phyloP scores from a whole-genome alignment of 2,329 filamentous ascomycete genomes.

The Ophiocordyceps unilateralis region DNA sequence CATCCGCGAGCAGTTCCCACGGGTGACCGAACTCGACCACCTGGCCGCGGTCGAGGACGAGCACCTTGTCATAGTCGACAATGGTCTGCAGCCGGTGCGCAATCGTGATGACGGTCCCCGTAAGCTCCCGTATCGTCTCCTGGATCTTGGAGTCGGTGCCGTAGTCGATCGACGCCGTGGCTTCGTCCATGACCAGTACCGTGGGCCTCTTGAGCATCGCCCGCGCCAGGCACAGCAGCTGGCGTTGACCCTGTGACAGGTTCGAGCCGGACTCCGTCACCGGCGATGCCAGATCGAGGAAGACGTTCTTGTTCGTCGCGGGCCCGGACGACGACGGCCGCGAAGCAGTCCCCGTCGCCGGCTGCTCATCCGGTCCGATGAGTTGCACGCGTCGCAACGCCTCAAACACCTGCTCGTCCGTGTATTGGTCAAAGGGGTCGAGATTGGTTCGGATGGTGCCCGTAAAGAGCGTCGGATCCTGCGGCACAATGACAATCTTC shows the following conservation, averaged over 20 bases:
- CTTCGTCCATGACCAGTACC: conserved; percentile 98
- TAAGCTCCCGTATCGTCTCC: conserved; percentile 84
- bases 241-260: conserved; percentile 86
- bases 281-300: conserved; percentile 67
- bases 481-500: conserved; percentile 91
- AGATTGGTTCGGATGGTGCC: conserved; percentile 85
- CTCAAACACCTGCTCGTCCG: conserved; percentile 77
- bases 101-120: conserved; percentile 89
- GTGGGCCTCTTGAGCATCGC: conserved; percentile 82
- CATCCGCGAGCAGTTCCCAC: conserved; percentile 57
- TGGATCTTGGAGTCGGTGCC: conserved; percentile 92
- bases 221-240: conserved; percentile 82
- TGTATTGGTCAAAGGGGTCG: conserved; percentile 79
- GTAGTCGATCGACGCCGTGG: conserved; percentile 94
- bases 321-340: conserved; percentile 9
- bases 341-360: conserved; percentile 4
- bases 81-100: conserved; percentile 93
- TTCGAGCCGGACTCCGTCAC: conserved; percentile 88
- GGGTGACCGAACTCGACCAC: conserved; percentile 88
- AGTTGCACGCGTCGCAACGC: conserved; percentile 79
- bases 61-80: conserved; percentile 93
- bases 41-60: conserved; percentile 78
- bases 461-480: conserved; percentile 88
- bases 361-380: conserved; percentile 43
- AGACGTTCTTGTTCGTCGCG: conserved; percentile 81